phyloP scores from a whole-genome alignment of 345 rosid genomes.

The Abelmoschus esculentus region DNA sequence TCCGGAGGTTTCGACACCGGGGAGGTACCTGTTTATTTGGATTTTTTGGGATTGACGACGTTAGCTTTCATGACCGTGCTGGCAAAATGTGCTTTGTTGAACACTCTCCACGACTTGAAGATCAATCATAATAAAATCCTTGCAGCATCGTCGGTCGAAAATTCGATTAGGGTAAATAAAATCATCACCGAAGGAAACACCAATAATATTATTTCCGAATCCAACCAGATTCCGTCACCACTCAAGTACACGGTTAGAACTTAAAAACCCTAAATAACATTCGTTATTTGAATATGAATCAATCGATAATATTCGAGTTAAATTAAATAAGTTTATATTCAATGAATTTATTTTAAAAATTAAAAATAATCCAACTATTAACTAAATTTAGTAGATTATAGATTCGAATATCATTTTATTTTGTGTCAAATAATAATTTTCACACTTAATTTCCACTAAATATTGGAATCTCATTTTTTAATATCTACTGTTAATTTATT shows the following conservation, averaged over 20 bases:
- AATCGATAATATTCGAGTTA: too few species aligned
- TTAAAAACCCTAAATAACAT: conserved; percentile 5
- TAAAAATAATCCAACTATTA: too few species aligned
- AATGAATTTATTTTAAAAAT: too few species aligned
- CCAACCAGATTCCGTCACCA: background rate
- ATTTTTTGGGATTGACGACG: background rate
- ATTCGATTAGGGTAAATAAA: background rate
- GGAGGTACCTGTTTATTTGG: conserved; percentile 2
- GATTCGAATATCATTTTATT: too few species aligned
- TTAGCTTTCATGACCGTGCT: conserved; percentile 4
- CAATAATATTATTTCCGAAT: background rate
- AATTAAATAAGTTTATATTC: too few species aligned
- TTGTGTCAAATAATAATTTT: too few species aligned
- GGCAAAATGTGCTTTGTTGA: conserved; percentile 15
- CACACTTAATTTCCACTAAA: background rate
- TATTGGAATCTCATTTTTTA: background rate
- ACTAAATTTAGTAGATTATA: too few species aligned
- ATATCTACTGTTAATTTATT: background rate
- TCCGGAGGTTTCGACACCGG: conserved; percentile 10
- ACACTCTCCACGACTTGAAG: conserved; percentile 1
- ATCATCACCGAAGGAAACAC: background rate
- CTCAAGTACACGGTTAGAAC: conserved; percentile 22
- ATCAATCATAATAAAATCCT: background rate
- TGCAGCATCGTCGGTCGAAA: background rate
- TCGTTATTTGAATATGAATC: too few species aligned